phyloP scores from a whole-genome alignment of 768 basidiomycete species.

The Boletus edulis region DNA sequence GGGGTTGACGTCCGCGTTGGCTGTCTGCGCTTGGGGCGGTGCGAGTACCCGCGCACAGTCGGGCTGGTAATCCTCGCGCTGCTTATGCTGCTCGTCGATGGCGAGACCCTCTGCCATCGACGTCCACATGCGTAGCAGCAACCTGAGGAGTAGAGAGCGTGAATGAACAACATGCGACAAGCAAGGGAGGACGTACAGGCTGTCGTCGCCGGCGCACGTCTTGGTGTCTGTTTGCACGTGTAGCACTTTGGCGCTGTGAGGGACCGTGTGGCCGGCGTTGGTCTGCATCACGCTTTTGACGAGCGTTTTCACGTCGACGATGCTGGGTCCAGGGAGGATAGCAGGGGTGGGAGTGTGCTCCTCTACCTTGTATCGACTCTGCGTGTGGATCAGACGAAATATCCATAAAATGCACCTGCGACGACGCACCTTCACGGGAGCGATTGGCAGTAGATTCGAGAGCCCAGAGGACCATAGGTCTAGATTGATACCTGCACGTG shows the following conservation, averaged over 20 bases:
- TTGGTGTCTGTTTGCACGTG: conserved; percentile 31
- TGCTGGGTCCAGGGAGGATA: conserved; percentile 29
- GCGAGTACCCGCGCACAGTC: conserved; percentile 11
- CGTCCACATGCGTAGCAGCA: conserved; percentile 44
- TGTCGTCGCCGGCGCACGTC: conserved; percentile 53
- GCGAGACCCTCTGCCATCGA: conserved; percentile 44
- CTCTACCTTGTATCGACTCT: conserved; percentile 12
- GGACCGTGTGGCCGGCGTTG: conserved; percentile 21
- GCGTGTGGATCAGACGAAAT: not conserved
- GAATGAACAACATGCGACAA: not conserved
- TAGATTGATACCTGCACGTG: conserved; percentile 40
- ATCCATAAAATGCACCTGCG: not conserved
- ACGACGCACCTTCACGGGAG: conserved; percentile 5
- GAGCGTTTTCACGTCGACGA: conserved; percentile 42
- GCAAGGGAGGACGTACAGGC: conserved; percentile 35
- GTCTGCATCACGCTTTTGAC: conserved; percentile 40
- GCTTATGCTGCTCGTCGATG: conserved; percentile 44
- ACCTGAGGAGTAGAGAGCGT: conserved; percentile 22
- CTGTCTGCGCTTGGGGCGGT: conserved; percentile 1
- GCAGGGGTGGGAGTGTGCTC: not conserved
- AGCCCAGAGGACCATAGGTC: conserved; percentile 43
- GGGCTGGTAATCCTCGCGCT: conserved; percentile 14
- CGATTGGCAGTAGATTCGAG: conserved; percentile 11
- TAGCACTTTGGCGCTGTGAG: conserved; percentile 35
- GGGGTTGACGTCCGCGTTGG: conserved; percentile 2